Conservation (phyloP, 306 rosid genomes). For the Cicer cuneatum region DNA sequence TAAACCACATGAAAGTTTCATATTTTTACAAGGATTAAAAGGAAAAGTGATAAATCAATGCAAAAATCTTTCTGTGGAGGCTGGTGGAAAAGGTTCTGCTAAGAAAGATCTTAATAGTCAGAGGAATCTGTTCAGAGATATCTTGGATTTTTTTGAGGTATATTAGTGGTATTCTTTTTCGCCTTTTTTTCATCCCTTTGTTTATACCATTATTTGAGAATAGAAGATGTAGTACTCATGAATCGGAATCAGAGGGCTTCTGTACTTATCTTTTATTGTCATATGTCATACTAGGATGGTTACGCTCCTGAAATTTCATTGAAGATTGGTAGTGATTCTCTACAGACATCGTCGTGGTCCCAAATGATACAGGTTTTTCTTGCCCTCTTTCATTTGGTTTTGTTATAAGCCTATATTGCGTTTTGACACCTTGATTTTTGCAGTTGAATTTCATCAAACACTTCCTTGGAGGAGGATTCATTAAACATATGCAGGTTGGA, state of each 20-base stretch:
- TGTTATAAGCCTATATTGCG: background rate
- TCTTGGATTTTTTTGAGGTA: constrained; percentile 86
- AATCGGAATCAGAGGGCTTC: background rate
- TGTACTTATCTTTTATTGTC: constrained; percentile 42
- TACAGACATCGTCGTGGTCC: constrained; percentile 82
- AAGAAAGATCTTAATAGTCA: constrained; percentile 90
- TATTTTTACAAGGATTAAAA: constrained; percentile 76
- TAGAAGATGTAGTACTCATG: constrained; percentile 5
- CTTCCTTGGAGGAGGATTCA: constrained; percentile 91
- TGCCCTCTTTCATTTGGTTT: constrained; percentile 2
- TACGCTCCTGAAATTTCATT: constrained; percentile 73
- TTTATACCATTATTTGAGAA: constrained; percentile 1
- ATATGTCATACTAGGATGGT: constrained; percentile 62
- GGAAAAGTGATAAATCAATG: constrained; percentile 82
- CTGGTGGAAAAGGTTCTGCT: constrained; percentile 89
- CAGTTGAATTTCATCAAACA: constrained; percentile 88
- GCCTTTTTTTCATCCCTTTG: background rate
- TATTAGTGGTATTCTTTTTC: background rate
- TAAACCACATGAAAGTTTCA: constrained; percentile 62
- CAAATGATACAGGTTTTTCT: constrained; percentile 75
- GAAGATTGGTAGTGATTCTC: constrained; percentile 78
- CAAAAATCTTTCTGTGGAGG: constrained; percentile 77
- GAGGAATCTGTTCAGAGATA: constrained; percentile 79
- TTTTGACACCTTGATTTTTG: constrained; percentile 17
- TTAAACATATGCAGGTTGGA: constrained; percentile 93